Evolutionary conservation across 805 yeast genomes (phyloP).

Genomic region (Sugiyamaella marilandica): DNA sequence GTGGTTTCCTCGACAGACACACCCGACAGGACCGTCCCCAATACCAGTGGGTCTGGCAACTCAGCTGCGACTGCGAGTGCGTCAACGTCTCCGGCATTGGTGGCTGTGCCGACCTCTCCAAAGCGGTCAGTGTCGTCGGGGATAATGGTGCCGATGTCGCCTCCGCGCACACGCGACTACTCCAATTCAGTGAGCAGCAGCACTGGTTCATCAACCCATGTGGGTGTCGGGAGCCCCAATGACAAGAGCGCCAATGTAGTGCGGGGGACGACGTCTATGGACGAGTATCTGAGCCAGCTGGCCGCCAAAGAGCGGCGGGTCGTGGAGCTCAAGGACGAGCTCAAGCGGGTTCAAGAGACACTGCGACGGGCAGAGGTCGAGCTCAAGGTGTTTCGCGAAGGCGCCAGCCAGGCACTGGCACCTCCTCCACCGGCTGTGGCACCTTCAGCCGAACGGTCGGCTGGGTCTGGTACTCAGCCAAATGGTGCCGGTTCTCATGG

Average conservation of each 20-base stretch:
- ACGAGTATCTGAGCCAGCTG: slow-evolving; percentile 30
- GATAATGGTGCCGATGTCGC: not conserved
- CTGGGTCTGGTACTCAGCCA: not conserved
- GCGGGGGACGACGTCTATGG: slow-evolving; percentile 8
- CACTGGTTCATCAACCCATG: not conserved
- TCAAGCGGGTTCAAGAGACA: slow-evolving; percentile 27
- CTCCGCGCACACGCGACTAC: not conserved
- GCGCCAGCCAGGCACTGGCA: slow-evolving; percentile 21
- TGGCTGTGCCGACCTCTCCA: slow-evolving; percentile 3
- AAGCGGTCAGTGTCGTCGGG: slow-evolving; percentile 2
- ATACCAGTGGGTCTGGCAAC: not conserved
- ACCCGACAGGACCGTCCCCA: not conserved
- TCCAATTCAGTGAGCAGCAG: not conserved
- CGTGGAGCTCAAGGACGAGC: slow-evolving; percentile 32
- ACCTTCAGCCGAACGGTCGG: not conserved
- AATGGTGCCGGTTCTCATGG: not conserved
- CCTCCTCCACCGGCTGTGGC: slow-evolving; percentile 3
- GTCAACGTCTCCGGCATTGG: not conserved
- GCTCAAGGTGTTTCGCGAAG: slow-evolving; percentile 26
- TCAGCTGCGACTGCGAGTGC: not conserved
- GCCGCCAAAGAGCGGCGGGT: slow-evolving; percentile 38
- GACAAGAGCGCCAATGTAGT: not conserved
- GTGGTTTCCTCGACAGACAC: slow-evolving; percentile 12
- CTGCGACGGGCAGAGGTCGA: slow-evolving; percentile 36
- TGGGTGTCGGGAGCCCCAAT: not conserved